A percentile compares a stretch with the other conserved stretches of the same genome.
Evolutionary conservation across 345 rosid species (phyloP).

Genomic region (Syzygium jambos): DNA sequence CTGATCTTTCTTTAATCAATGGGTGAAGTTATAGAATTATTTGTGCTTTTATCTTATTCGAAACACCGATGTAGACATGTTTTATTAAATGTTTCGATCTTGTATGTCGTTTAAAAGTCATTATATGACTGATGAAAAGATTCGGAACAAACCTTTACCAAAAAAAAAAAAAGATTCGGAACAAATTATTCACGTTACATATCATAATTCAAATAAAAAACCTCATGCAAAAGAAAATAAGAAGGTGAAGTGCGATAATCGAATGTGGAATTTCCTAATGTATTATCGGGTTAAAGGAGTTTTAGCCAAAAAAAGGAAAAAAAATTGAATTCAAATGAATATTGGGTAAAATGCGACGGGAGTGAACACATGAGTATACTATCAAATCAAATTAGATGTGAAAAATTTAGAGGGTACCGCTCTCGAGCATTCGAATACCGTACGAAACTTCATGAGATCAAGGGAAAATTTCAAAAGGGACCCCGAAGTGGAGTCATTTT

Average conservation of each 20-base stretch:
- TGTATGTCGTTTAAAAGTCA: not conserved
- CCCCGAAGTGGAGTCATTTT: too few relatives aligned
- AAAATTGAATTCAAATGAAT: not conserved
- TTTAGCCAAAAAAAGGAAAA: not conserved
- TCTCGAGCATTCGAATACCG: rapidly evolving
- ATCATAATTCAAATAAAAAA: not conserved
- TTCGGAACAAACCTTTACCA: not conserved
- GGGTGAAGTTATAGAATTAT: not conserved
- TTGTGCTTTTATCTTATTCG: not conserved
- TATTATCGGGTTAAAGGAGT: not conserved
- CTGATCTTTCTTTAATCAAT: not conserved
- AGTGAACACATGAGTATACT: not conserved
- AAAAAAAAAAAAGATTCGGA: not conserved
- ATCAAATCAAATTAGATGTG: not conserved
- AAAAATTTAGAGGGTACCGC: not conserved
- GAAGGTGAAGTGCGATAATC: not conserved
- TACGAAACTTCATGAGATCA: not conserved
- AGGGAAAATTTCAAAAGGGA: too few relatives aligned
- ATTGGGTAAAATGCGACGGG: not conserved
- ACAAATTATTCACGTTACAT: not conserved
- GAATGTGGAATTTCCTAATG: not conserved
- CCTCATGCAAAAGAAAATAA: not conserved
- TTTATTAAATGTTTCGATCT: not conserved
- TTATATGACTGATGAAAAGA: not conserved
- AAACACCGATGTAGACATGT: not conserved